A percentile compares a stretch with the other conserved stretches of the same genome.
phyloP scores from a whole-genome alignment of 2,329 filamentous ascomycete genomes.

The Botrytis pseudocinerea region DNA sequence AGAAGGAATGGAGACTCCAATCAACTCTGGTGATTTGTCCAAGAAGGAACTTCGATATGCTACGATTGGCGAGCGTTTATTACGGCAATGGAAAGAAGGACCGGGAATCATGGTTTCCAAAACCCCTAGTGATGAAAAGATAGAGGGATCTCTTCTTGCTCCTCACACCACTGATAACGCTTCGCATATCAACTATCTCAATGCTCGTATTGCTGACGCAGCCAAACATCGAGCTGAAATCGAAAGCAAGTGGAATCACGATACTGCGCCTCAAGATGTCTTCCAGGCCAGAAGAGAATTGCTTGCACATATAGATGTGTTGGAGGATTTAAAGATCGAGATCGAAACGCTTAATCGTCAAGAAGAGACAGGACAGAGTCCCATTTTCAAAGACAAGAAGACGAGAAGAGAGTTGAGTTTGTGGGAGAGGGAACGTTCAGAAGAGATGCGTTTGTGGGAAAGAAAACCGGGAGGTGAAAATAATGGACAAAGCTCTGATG shows the following conservation, averaged over 20 bases:
- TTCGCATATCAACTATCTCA: conserved; percentile 16
- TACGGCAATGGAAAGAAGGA: conserved; percentile 13
- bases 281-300: background rate
- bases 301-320: background rate
- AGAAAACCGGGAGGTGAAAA: background rate
- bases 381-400: conserved; percentile 8
- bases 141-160: background rate
- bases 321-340: background rate
- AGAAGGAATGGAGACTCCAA: background rate
- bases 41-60: background rate
- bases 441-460: conserved; percentile 14
- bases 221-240: background rate
- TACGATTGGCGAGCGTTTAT: background rate
- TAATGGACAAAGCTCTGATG: background rate
- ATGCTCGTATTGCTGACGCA: conserved; percentile 10
- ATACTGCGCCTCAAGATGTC: background rate
- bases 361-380: background rate
- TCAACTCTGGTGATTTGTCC: background rate
- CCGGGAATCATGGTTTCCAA: conserved; percentile 11
- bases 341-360: background rate
- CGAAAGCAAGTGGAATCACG: background rate
- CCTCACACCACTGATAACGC: conserved; percentile 8
- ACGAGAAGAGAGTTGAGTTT: conserved; percentile 7
- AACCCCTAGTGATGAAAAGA: background rate
- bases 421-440: conserved; percentile 1